Conservation (phyloP, 305 asterid species). For the Fraxinus baroniana region DNA sequence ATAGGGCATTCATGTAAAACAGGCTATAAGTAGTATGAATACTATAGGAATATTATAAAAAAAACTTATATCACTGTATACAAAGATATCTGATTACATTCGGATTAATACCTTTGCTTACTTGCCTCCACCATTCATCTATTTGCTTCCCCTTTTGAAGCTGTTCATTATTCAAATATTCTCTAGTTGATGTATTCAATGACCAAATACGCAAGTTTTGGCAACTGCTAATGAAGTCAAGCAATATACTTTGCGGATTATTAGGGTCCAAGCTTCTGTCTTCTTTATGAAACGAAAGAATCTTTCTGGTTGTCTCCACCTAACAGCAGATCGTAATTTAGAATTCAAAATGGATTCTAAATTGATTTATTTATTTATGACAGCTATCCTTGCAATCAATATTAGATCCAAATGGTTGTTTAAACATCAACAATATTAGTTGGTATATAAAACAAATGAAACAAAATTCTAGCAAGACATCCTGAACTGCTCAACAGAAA, state of each 20-base stretch:
- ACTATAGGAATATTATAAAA: not conserved
- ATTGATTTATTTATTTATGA: slow-evolving; percentile 9
- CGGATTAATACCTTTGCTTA: slow-evolving; percentile 68
- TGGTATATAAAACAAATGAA: slow-evolving; percentile 11
- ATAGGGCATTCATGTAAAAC: not conserved
- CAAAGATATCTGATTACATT: not conserved
- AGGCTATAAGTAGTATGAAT: not conserved
- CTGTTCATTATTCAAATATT: slow-evolving; percentile 86
- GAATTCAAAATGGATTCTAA: slow-evolving; percentile 18
- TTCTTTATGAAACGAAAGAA: slow-evolving; percentile 93
- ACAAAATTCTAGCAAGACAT: slow-evolving; percentile 9
- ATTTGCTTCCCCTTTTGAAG: slow-evolving; percentile 99
- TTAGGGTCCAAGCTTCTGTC: slow-evolving; percentile 83
- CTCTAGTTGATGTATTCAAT: slow-evolving; percentile 81
- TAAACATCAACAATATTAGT: not conserved
- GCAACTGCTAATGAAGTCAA: slow-evolving; percentile 97
- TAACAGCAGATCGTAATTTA: slow-evolving; percentile 33
- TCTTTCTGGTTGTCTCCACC: slow-evolving; percentile 96
- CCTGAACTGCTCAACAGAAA: slow-evolving; percentile 17
- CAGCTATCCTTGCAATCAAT: slow-evolving; percentile 19
- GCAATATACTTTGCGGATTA: slow-evolving; percentile 85
- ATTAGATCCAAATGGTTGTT: slow-evolving; percentile 1
- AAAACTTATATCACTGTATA: not conserved
- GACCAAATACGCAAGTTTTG: slow-evolving; percentile 98
- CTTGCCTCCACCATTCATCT: slow-evolving; percentile 99